Evolutionary conservation across 306 rosid species (phyloP).

Genomic region (Betula pendula): DNA sequence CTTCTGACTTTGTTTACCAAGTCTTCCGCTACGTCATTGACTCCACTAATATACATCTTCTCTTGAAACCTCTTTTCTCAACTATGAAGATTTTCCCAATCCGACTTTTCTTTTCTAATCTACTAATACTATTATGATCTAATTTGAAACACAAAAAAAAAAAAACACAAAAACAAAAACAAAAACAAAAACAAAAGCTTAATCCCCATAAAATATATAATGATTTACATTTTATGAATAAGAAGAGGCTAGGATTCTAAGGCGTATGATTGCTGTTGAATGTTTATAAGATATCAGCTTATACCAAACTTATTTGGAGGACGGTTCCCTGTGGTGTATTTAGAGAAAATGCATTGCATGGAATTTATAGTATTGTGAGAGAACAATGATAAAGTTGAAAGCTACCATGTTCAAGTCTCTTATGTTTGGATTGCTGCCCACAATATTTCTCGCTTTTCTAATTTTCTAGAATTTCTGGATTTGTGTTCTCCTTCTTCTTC

Average conservation of each 20-base stretch:
- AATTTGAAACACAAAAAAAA: background rate
- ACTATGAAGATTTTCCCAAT: background rate
- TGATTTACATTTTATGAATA: background rate
- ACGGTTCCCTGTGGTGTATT: too few species aligned
- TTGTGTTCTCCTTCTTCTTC: too few species aligned
- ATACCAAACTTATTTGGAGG: background rate
- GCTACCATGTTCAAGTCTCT: too few species aligned
- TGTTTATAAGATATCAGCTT: slow-evolving; percentile 3
- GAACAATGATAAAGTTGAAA: too few species aligned
- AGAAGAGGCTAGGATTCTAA: background rate
- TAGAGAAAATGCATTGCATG: too few species aligned
- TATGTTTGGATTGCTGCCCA: too few species aligned
- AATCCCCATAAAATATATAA: background rate
- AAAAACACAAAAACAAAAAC: background rate
- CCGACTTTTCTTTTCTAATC: background rate
- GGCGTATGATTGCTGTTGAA: background rate
- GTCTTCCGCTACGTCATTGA: too few species aligned
- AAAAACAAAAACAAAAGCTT: too few species aligned
- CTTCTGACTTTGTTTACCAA: too few species aligned
- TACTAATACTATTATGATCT: background rate
- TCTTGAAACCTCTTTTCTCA: background rate
- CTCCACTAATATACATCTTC: background rate
- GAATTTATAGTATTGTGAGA: too few species aligned
- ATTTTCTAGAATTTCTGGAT: too few species aligned
- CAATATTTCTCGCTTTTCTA: too few species aligned